Percentiles rank a stretch among this genome's conserved stretches.
phyloP scores from a whole-genome alignment of 2,329 filamentous ascomycete species.

The Talaromyces piceae region DNA sequence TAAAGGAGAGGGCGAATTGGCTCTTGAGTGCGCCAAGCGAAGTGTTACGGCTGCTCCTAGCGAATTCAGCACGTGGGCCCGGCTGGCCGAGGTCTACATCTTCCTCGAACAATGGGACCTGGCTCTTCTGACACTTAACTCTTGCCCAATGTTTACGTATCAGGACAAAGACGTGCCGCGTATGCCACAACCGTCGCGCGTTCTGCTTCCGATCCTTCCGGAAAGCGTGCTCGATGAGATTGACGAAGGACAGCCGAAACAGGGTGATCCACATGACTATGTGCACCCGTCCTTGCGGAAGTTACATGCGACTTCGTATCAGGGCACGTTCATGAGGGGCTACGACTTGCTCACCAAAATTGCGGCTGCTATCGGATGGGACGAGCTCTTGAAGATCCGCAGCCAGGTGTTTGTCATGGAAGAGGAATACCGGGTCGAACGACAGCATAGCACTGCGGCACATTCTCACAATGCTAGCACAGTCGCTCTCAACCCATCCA shows the following conservation, averaged over 20 bases:
- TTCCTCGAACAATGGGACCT: slow-evolving; percentile 94
- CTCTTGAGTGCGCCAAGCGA: slow-evolving; percentile 85
- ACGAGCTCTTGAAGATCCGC: slow-evolving; percentile 85
- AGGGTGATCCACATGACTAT: slow-evolving; percentile 71
- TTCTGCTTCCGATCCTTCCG: slow-evolving; percentile 76
- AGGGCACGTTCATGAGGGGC: slow-evolving; percentile 90
- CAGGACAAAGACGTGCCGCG: slow-evolving; percentile 94
- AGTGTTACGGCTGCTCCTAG: slow-evolving; percentile 92
- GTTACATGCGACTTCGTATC: slow-evolving; percentile 80
- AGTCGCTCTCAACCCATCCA: slow-evolving; percentile 65
- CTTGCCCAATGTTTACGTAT: slow-evolving; percentile 99
- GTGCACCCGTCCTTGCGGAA: slow-evolving; percentile 81
- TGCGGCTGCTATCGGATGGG: slow-evolving; percentile 95
- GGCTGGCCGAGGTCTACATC: slow-evolving; percentile 88
- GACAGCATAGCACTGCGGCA: slow-evolving; percentile 26
- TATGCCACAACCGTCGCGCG: slow-evolving; percentile 86
- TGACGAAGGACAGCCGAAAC: slow-evolving; percentile 69
- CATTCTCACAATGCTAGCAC: slow-evolving; percentile 64
- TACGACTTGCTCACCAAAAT: slow-evolving; percentile 93
- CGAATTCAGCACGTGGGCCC: slow-evolving; percentile 95
- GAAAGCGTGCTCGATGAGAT: slow-evolving; percentile 94
- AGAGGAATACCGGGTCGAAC: slow-evolving; percentile 88
- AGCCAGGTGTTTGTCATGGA: slow-evolving; percentile 99
- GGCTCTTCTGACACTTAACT: slow-evolving; percentile 89
- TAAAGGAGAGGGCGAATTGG: slow-evolving; percentile 81